Conservation (phyloP, 75 land plant genomes). For the Picea glauca region DNA sequence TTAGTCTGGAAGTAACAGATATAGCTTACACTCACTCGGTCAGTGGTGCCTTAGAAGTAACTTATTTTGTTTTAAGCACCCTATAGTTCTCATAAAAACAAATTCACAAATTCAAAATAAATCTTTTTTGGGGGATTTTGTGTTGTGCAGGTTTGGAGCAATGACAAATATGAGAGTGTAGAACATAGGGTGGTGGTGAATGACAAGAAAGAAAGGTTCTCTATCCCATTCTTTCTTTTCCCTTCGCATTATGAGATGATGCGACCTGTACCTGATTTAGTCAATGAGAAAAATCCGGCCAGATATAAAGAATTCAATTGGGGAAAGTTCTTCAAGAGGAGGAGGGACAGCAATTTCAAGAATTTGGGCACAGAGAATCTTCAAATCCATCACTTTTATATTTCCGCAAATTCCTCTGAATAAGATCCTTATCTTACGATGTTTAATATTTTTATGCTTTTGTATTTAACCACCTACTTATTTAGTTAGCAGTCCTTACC, state of each 20-base stretch:
- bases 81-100: too few species aligned
- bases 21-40: too few species aligned
- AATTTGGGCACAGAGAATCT: conserved; percentile 62
- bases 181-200: conserved; percentile 8
- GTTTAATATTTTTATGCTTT: too few species aligned
- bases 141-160: conserved; percentile 71
- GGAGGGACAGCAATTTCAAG: conserved; percentile 62
- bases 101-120: too few species aligned
- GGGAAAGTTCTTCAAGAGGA: conserved; percentile 53
- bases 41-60: too few species aligned
- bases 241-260: conserved; percentile 42
- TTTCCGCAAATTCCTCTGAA: neutral
- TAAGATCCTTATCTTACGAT: too few species aligned
- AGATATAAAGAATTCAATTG: conserved; percentile 58
- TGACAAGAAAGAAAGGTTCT: conserved; percentile 45
- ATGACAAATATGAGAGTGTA: conserved; percentile 51
- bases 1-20: too few species aligned
- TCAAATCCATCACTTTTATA: conserved; percentile 58
- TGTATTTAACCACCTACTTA: too few species aligned
- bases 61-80: too few species aligned
- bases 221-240: conserved; percentile 65
- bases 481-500: too few species aligned
- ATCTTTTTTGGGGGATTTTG: too few species aligned
- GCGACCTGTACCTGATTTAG: conserved; percentile 49
- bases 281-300: conserved; percentile 34